phyloP scores from a whole-genome alignment of 2,329 filamentous ascomycete species.

The Microdochium paspali region DNA sequence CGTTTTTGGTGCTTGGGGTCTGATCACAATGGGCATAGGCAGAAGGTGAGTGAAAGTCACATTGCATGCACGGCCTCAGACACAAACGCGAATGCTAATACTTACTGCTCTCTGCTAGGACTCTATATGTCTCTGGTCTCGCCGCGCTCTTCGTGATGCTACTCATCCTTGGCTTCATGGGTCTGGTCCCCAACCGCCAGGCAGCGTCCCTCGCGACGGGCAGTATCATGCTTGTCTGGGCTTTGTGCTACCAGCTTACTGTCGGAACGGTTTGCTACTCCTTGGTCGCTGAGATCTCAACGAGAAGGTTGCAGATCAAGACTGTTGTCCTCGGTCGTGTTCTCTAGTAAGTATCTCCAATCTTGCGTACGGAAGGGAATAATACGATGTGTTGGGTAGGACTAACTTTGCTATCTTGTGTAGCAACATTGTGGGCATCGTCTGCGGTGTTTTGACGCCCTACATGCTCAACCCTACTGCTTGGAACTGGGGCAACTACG shows the following conservation, averaged over 20 bases:
- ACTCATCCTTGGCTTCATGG: slow-evolving; percentile 75
- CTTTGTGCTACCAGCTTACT: slow-evolving; percentile 74
- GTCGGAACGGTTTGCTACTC: slow-evolving; percentile 89
- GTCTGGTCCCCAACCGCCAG: slow-evolving; percentile 57
- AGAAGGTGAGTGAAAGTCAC: slow-evolving; percentile 36
- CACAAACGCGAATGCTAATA: not conserved
- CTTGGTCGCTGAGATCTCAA: slow-evolving; percentile 75
- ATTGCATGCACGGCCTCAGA: slow-evolving; percentile 1
- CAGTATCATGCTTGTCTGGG: slow-evolving; percentile 77
- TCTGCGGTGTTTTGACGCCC: slow-evolving; percentile 73
- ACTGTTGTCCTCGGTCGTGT: slow-evolving; percentile 81
- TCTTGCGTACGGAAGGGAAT: too few relatives aligned
- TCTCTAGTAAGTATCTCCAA: slow-evolving; percentile 44
- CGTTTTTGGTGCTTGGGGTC: slow-evolving; percentile 71
- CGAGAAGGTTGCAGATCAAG: slow-evolving; percentile 78
- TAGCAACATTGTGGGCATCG: slow-evolving; percentile 70
- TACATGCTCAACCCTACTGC: slow-evolving; percentile 86
- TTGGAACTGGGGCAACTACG: slow-evolving; percentile 83
- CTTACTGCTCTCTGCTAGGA: slow-evolving; percentile 8
- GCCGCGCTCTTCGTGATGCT: slow-evolving; percentile 68
- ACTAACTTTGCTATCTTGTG: too few relatives aligned
- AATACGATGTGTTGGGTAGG: too few relatives aligned
- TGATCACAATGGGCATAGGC: slow-evolving; percentile 68
- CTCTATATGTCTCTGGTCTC: slow-evolving; percentile 66
- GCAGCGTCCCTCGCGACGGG: slow-evolving; percentile 67